Evolutionary conservation across 2,329 filamentous ascomycete genomes (phyloP).

Genomic region (Colletotrichum simmondsii): DNA sequence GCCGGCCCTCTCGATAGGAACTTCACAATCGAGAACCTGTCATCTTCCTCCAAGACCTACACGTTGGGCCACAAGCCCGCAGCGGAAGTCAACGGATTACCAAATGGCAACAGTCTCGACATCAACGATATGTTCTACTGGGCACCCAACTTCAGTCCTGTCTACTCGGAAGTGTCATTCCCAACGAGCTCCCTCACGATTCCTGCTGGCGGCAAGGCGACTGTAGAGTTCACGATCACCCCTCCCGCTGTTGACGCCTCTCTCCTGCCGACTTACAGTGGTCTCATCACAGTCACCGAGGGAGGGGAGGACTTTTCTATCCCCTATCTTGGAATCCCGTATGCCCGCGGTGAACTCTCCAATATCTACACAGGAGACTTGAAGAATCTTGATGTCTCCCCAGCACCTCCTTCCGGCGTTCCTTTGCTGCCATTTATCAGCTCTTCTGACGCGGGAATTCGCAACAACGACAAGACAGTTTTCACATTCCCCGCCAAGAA

Average conservation of each 20-base stretch:
- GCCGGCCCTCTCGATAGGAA: neutral
- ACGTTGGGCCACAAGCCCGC: slow-evolving; percentile 15
- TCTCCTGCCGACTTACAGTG: slow-evolving; percentile 21
- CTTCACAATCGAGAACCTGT: slow-evolving; percentile 24
- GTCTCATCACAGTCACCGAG: slow-evolving; percentile 18
- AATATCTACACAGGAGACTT: slow-evolving; percentile 18
- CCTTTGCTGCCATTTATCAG: slow-evolving; percentile 11
- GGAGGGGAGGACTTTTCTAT: neutral
- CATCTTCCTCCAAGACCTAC: slow-evolving; percentile 16
- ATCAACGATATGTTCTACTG: slow-evolving; percentile 28
- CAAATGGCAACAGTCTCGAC: neutral
- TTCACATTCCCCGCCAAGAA: slow-evolving; percentile 24
- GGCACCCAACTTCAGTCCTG: slow-evolving; percentile 6
- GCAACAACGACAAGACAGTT: slow-evolving; percentile 9
- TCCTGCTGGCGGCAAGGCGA: slow-evolving; percentile 8
- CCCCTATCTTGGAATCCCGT: slow-evolving; percentile 18
- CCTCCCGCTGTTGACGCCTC: slow-evolving; percentile 4
- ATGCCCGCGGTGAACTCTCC: neutral
- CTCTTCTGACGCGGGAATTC: slow-evolving; percentile 7
- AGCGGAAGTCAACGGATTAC: slow-evolving; percentile 11
- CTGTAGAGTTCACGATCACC: neutral
- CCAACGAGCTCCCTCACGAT: slow-evolving; percentile 1
- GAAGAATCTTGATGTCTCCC: neutral
- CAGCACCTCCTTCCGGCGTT: neutral
- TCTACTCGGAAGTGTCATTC: slow-evolving; percentile 12